Percentiles rank a stretch among this genome's conserved stretches.
These are phyloP conservation scores for Rasamsonia emersonii DNA, from an alignment of 2,329 filamentous ascomycete species.

Conservation along the genomic window DNA sequence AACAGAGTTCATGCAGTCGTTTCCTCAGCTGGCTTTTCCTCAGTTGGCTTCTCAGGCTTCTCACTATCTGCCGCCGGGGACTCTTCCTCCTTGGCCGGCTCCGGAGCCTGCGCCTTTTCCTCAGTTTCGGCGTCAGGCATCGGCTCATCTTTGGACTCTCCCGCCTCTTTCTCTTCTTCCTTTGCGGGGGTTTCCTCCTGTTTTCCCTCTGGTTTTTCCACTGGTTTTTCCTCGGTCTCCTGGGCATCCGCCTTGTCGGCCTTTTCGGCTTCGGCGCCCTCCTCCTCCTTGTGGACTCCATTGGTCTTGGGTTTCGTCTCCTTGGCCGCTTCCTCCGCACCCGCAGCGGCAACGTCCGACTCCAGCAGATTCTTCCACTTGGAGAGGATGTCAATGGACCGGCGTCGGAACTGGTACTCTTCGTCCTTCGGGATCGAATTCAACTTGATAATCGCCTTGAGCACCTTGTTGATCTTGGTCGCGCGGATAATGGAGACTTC, in stretches of 20 bases:
- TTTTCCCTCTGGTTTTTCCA: not conserved
- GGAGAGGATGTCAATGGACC: constrained; percentile 69
- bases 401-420: constrained; percentile 79
- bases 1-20: constrained; percentile 3
- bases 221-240: constrained; percentile 22
- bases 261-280: constrained; percentile 18
- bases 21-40: constrained; percentile 3
- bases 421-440: constrained; percentile 78
- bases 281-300: constrained; percentile 31
- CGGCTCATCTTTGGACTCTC: constrained; percentile 25
- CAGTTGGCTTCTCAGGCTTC: constrained; percentile 1
- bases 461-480: constrained; percentile 98
- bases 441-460: constrained; percentile 89
- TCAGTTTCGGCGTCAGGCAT: constrained; percentile 32
- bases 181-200: constrained; percentile 7
- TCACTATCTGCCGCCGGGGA: constrained; percentile 11
- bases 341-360: constrained; percentile 41
- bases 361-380: constrained; percentile 84
- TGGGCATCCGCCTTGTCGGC: constrained; percentile 25
- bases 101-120: constrained; percentile 20
- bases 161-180: constrained; percentile 23
- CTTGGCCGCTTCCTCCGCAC: constrained; percentile 30
- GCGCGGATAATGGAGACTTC: constrained; percentile 80
- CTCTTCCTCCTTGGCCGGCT: constrained; percentile 16
- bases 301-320: constrained; percentile 40